Conservation (phyloP, 768 basidiomycete species). For the Suillus occidentalis region DNA sequence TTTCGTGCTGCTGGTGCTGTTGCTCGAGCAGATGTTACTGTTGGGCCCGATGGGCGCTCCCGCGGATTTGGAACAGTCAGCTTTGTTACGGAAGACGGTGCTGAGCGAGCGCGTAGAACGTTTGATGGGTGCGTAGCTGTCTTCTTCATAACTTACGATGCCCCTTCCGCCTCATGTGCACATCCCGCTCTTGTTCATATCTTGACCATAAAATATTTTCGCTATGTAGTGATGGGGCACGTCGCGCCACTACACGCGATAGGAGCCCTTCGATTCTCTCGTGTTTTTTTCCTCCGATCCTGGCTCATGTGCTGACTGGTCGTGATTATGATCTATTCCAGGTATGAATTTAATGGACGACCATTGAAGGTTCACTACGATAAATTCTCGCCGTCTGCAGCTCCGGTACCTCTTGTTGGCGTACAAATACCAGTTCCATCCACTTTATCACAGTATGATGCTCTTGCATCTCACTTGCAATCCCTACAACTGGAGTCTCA, state of each 20-base stretch:
- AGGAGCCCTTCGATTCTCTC: not conserved
- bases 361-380: slow-evolving; percentile 90
- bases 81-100: slow-evolving; percentile 80
- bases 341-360: slow-evolving; percentile 87
- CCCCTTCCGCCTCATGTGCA: not conserved
- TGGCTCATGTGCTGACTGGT: slow-evolving; percentile 10
- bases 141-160: not conserved
- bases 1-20: slow-evolving; percentile 91
- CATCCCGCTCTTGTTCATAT: not conserved
- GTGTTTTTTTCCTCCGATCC: not conserved
- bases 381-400: slow-evolving; percentile 58
- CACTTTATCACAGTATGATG: slow-evolving; percentile 22
- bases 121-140: slow-evolving; percentile 80
- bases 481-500: slow-evolving; percentile 5
- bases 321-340: slow-evolving; percentile 29
- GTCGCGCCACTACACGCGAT: not conserved
- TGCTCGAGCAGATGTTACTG: slow-evolving; percentile 85
- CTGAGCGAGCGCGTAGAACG: slow-evolving; percentile 79
- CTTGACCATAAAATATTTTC: not conserved
- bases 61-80: slow-evolving; percentile 92
- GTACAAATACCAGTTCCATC: slow-evolving; percentile 18
- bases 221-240: not conserved
- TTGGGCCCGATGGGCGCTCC: slow-evolving; percentile 85
- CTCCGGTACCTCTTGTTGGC: slow-evolving; percentile 25
- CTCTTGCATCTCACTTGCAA: slow-evolving; percentile 14